phyloP scores from a whole-genome alignment of 139 green algal species.

The Gonium pectorale region DNA sequence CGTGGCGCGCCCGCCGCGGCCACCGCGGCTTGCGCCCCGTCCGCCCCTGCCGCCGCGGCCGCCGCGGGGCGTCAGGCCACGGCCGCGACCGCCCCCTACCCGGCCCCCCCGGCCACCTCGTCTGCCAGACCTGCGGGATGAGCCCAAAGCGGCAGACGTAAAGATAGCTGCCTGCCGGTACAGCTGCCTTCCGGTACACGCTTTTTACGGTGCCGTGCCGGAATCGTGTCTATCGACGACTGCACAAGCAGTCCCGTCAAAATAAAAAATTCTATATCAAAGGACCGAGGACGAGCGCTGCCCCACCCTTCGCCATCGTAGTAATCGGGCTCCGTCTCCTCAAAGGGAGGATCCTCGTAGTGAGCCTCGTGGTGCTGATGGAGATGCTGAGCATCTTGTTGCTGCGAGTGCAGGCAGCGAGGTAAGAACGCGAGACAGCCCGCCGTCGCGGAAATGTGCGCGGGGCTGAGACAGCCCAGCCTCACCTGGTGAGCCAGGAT shows the following conservation, averaged over 20 bases:
- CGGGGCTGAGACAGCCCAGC: too few species aligned
- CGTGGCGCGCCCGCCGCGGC: not conserved
- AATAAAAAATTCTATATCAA: too few species aligned
- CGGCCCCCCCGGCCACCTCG: conserved; percentile 24
- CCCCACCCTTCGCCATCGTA: conserved; percentile 47
- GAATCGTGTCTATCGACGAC: too few species aligned
- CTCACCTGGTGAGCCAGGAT: conserved; percentile 69
- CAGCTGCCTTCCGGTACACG: not conserved
- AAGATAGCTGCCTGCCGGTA: too few species aligned
- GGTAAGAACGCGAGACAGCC: too few species aligned
- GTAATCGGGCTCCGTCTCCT: conserved; percentile 52
- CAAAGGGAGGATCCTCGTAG: conserved; percentile 18
- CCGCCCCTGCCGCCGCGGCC: not conserved
- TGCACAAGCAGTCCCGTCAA: too few species aligned
- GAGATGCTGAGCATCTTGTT: conserved; percentile 27
- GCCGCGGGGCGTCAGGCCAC: conserved; percentile 25
- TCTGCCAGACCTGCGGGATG: conserved; percentile 13
- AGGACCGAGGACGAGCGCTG: too few species aligned
- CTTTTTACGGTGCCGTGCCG: too few species aligned
- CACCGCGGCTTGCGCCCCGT: conserved; percentile 10
- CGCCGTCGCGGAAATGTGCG: too few species aligned
- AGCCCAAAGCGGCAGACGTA: too few species aligned
- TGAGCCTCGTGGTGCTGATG: conserved; percentile 43
- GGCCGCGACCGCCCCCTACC: conserved; percentile 12
- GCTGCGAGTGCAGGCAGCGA: not conserved